Base-by-base conservation (phyloP, 2,329 filamentous ascomycete genomes). In the Rosellinia necatrix region DNA sequence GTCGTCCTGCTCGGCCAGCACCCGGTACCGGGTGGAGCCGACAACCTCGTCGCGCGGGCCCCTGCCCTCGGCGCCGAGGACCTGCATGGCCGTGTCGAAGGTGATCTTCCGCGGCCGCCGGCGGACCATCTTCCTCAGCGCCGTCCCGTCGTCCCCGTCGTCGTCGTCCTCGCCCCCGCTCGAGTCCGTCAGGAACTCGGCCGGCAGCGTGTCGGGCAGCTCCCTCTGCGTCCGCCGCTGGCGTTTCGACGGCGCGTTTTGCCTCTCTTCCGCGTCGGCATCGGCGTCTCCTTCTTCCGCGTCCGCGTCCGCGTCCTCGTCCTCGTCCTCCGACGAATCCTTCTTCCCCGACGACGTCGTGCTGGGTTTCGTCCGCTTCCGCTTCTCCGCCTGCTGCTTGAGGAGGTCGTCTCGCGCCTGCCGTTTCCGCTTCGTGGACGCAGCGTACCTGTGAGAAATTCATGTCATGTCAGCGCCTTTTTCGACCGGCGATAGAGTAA, bases 21-120 rank as follows among this genome's bases (percentile, higher is more conserved):
- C 78, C 17, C 82, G 73, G 64, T 81, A 85, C 48, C 81, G 76
- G 2, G 82, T 85, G 10, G 75, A 72, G 2, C 81, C 82, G n/a
- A 83, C 69, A 46, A 72, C 70, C 64, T 76, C 71, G 64, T 85
- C 82, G 40, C 69, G 71, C 7, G 77, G 76, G 12, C 69, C 71
- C 53, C 70, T 74, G 42, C 71, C 69, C 50, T 74, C 72, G 38
- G 70, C 70, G 9, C 72, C 66, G 25, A 80, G 59, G 24, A 63
- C 66, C 53, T 68, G 70, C 65, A 78, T 74, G 3, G 75, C 70
- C 6, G 67, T 70, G 25, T 74, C 70, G 44, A 82, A 72, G 59
- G 72, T 80, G 56, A 78, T 75, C 64, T 74, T 76, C 69, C 76
- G 79, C 27, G 73, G 63, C 27, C 66, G 60, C 63, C 65, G 48